Evolutionary conservation across 1,284 basidiomycete species (phyloP).

Genomic region (Filobasidium uniguttulatum): DNA sequence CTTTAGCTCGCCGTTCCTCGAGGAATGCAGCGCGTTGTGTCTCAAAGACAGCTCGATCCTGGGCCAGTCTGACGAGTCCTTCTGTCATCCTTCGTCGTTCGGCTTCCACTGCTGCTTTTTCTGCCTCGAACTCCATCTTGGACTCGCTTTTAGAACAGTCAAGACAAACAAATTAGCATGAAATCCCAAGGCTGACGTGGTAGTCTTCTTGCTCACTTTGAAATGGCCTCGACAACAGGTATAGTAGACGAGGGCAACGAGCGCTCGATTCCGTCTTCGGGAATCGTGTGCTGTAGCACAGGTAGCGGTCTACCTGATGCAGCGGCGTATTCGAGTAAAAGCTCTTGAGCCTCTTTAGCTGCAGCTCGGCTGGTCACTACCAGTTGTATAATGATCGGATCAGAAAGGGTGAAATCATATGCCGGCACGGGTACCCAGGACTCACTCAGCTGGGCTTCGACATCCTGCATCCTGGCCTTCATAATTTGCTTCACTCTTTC

Average conservation of each 20-base stretch:
- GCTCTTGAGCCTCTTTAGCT: neutral
- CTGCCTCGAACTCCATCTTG: constrained; percentile 11
- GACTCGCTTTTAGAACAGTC: constrained; percentile 8
- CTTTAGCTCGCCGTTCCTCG: constrained; percentile 1
- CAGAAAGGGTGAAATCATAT: neutral
- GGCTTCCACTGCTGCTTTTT: constrained; percentile 2
- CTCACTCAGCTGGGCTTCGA: constrained; percentile 7
- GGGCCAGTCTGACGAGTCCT: constrained; percentile 8
- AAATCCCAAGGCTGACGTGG: too few relatives aligned
- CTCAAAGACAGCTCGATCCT: constrained; percentile 12
- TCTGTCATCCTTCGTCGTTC: constrained; percentile 6
- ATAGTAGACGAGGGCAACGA: too few relatives aligned
- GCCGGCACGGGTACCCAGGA: neutral
- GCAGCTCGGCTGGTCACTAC: neutral
- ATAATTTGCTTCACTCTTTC: constrained; percentile 5
- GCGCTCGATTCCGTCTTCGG: neutral
- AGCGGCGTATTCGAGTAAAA: neutral
- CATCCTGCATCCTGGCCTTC: constrained; percentile 1
- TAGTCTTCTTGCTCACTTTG: neutral
- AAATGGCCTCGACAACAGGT: neutral
- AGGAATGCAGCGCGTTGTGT: neutral
- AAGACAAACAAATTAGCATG: neutral
- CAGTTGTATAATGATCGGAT: neutral
- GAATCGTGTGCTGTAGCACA: neutral
- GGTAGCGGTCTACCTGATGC: neutral